These are phyloP conservation scores for Neoascochyta sp. DNA, from an alignment of 2,329 filamentous ascomycete genomes.

Conservation along the genomic window DNA sequence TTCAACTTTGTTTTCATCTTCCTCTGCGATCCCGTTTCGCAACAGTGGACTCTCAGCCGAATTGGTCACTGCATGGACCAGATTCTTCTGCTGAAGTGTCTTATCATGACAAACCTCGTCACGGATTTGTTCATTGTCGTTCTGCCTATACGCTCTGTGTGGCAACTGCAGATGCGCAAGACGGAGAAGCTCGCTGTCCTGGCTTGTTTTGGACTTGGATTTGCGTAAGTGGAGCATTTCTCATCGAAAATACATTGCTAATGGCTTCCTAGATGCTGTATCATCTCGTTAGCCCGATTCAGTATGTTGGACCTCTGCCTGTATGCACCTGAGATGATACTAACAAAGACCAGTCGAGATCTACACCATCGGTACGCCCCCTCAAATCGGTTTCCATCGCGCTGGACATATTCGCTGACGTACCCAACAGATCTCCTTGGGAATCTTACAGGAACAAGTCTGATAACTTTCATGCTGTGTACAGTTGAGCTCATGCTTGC, in stretches of 20 bases:
- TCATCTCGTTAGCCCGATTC: constrained; percentile 21
- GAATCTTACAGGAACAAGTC: constrained; percentile 19
- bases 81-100: constrained; percentile 15
- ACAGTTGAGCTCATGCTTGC: constrained; percentile 21
- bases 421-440: constrained; percentile 13
- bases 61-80: constrained; percentile 22
- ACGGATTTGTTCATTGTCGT: constrained; percentile 17
- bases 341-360: constrained; percentile 10
- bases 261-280: too few relatives aligned
- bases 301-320: constrained; percentile 1
- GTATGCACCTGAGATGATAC: background rate
- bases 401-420: too few relatives aligned
- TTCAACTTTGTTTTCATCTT: constrained; percentile 24
- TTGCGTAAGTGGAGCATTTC: constrained; percentile 14
- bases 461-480: constrained; percentile 22
- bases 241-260: too few relatives aligned
- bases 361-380: constrained; percentile 12
- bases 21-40: constrained; percentile 20
- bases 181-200: constrained; percentile 21
- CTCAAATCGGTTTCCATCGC: too few relatives aligned
- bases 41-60: constrained; percentile 20
- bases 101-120: constrained; percentile 17
- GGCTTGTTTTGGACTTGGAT: constrained; percentile 18
- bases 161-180: constrained; percentile 21
- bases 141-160: constrained; percentile 14